Percentiles rank a stretch among this genome's conserved stretches.
Evolutionary conservation across 73 alveolate genomes (phyloP).

Genomic region (Breviolum minutum): DNA sequence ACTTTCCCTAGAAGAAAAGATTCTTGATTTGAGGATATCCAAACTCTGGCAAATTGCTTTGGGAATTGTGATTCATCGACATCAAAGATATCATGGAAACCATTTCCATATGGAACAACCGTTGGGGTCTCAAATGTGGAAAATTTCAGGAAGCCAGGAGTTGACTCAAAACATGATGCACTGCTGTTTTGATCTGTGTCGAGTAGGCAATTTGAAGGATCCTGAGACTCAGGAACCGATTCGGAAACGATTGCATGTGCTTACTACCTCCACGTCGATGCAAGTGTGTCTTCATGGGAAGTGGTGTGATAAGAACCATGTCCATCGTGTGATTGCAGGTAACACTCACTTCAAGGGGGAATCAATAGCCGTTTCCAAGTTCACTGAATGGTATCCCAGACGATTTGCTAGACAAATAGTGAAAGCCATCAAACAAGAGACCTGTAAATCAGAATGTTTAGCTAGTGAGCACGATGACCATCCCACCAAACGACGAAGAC

Average conservation of each 20-base stretch:
- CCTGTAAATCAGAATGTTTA: neutral
- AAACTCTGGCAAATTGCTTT: neutral
- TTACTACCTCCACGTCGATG: neutral
- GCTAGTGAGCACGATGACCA: neutral
- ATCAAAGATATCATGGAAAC: neutral
- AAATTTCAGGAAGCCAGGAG: neutral
- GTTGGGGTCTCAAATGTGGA: neutral
- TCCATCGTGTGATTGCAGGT: neutral
- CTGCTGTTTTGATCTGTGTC: neutral
- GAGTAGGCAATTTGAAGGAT: neutral
- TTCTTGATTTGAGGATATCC: neutral
- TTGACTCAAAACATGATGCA: neutral
- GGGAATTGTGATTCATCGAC: neutral
- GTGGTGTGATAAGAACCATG: neutral
- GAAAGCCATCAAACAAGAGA: neutral
- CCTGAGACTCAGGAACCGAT: neutral
- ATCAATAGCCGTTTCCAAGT: neutral
- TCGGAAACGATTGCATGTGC: neutral
- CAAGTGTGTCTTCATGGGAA: neutral
- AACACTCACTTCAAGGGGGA: neutral
- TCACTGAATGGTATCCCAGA: neutral
- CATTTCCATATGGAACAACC: neutral
- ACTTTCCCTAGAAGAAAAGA: neutral
- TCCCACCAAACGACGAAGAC: neutral
- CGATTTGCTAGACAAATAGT: neutral